Evolutionary conservation across 2,329 filamentous ascomycete species (phyloP).

Genomic region (Westerdykella aurantiaca): DNA sequence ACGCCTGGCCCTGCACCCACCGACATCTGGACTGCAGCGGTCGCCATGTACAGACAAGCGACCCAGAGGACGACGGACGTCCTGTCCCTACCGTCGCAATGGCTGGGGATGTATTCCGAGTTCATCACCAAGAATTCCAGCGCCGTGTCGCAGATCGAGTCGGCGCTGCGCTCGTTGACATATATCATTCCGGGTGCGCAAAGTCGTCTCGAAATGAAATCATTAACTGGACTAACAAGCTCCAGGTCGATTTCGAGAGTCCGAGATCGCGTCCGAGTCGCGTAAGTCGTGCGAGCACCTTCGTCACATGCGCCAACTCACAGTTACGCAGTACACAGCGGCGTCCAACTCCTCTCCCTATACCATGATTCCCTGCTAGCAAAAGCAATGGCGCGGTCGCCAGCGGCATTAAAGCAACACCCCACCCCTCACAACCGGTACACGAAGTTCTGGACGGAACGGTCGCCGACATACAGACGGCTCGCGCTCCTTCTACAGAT

Average conservation of each 20-base stretch:
- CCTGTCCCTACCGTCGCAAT: constrained; percentile 57
- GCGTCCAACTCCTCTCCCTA: constrained; percentile 81
- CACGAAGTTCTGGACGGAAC: constrained; percentile 57
- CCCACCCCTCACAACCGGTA: constrained; percentile 58
- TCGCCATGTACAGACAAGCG: constrained; percentile 35
- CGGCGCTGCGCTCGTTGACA: constrained; percentile 81
- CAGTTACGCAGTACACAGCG: constrained; percentile 60
- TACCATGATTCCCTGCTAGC: constrained; percentile 88
- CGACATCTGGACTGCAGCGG: constrained; percentile 14
- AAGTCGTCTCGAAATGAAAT: constrained; percentile 1
- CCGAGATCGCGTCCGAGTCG: constrained; percentile 90
- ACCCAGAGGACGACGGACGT: constrained; percentile 40
- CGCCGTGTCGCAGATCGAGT: constrained; percentile 92
- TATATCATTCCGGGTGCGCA: constrained; percentile 82
- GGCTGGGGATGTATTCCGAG: constrained; percentile 69
- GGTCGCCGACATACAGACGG: constrained; percentile 66
- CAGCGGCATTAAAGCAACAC: constrained; percentile 46
- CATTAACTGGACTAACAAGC: constrained; percentile 12
- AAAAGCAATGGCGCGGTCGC: constrained; percentile 54
- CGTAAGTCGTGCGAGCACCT: constrained; percentile 40
- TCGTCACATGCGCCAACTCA: constrained; percentile 15
- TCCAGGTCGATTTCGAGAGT: constrained; percentile 77
- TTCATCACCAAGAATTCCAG: constrained; percentile 94
- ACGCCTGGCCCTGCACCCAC: constrained; percentile 9
- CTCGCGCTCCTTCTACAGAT: constrained; percentile 80